Percentiles rank a stretch among this genome's conserved stretches.
These are phyloP conservation scores for Trichophyton schoenleinii DNA, from an alignment of 2,329 filamentous ascomycete genomes.

Conservation along the genomic window DNA sequence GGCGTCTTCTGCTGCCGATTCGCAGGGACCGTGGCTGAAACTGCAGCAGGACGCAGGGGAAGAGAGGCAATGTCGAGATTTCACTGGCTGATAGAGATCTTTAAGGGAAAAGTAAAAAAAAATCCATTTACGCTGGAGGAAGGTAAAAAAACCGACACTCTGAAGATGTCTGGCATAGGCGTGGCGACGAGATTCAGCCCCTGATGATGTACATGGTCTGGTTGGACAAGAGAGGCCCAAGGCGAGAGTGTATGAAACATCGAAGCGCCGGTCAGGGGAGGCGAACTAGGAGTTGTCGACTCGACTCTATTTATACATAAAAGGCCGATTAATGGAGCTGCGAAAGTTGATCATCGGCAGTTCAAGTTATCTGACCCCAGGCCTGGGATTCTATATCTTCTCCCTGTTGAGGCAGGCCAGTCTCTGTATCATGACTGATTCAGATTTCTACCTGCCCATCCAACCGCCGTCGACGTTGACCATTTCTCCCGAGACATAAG, in stretches of 20 bases:
- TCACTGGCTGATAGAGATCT: not conserved
- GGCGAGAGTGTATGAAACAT: not conserved
- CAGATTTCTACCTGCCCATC: constrained; percentile 58
- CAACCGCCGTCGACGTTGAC: constrained; percentile 80
- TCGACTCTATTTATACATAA: not conserved
- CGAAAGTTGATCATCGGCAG: not conserved
- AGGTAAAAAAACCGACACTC: not conserved
- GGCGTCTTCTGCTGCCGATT: not conserved
- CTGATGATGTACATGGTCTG: not conserved
- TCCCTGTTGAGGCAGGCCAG: too few relatives aligned
- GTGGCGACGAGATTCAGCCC: not conserved
- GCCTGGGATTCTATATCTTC: too few relatives aligned
- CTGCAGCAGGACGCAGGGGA: not conserved
- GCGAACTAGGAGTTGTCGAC: not conserved
- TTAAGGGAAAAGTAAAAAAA: not conserved
- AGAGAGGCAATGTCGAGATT: not conserved
- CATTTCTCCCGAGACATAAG: constrained; percentile 41
- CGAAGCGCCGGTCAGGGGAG: not conserved
- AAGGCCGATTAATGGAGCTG: not conserved
- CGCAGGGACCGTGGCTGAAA: not conserved
- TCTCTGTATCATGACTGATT: not conserved
- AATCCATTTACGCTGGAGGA: not conserved
- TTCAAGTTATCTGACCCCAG: too few relatives aligned
- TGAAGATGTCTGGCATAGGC: not conserved
- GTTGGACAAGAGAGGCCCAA: not conserved